phyloP scores from a whole-genome alignment of 2,329 filamentous ascomycete species.

The Aspergillus oerlinghausenensis region DNA sequence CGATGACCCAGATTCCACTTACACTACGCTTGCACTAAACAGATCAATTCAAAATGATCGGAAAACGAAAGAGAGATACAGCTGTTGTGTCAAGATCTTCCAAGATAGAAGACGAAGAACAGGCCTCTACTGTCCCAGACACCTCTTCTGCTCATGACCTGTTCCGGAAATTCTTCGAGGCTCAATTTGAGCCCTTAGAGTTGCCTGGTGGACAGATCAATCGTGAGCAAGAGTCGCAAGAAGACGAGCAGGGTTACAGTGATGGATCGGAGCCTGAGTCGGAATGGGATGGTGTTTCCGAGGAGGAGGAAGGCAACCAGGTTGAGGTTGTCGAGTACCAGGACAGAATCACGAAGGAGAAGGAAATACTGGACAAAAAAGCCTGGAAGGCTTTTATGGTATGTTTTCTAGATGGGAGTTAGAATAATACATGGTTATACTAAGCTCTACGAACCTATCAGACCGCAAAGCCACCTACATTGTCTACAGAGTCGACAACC shows the following conservation, averaged over 20 bases:
- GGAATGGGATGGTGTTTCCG: conserved; percentile 63
- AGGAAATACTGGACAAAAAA: conserved; percentile 55
- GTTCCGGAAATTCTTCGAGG: conserved; percentile 81
- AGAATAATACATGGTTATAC: not conserved
- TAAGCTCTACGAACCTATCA: conserved; percentile 13
- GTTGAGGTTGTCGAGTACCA: conserved; percentile 64
- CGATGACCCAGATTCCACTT: not conserved
- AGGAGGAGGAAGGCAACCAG: conserved; percentile 35
- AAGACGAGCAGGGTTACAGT: conserved; percentile 20
- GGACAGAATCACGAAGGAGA: conserved; percentile 38
- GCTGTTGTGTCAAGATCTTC: conserved; percentile 24
- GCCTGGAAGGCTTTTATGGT: conserved; percentile 80
- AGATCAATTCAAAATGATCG: conserved; percentile 31
- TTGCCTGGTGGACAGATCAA: conserved; percentile 13
- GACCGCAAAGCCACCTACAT: conserved; percentile 47
- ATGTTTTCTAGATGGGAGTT: conserved; percentile 11
- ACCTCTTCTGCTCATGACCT: conserved; percentile 65
- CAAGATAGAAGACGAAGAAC: conserved; percentile 19
- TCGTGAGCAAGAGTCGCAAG: conserved; percentile 14
- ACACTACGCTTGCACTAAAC: conserved; percentile 3
- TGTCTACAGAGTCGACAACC: conserved; percentile 18
- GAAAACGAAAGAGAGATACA: conserved; percentile 48
- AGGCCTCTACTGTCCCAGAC: conserved; percentile 22
- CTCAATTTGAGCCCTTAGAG: conserved; percentile 73
- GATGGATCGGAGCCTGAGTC: conserved; percentile 34